These are phyloP conservation scores for Penicillium sp. DNA, from an alignment of 2,329 filamentous ascomycete genomes.

Conservation along the genomic window DNA sequence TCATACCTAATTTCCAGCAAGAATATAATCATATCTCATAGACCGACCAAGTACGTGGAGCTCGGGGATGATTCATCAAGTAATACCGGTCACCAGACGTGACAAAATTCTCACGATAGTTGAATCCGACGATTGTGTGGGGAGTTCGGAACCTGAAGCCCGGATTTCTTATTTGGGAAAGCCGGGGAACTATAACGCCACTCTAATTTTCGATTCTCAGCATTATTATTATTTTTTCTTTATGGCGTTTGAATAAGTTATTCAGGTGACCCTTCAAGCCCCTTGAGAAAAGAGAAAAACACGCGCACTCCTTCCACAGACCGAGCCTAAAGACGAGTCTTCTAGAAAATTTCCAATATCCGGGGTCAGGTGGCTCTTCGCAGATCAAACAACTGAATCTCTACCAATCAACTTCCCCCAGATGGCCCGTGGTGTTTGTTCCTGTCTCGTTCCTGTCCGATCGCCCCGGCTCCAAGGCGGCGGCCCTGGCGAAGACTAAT, in stretches of 20 bases:
- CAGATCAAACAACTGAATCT: not conserved
- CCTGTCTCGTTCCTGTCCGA: constrained; percentile 3
- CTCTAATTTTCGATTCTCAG: not conserved
- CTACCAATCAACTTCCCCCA: not conserved
- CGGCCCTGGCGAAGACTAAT: not conserved
- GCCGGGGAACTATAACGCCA: constrained; percentile 11
- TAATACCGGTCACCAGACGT: not conserved
- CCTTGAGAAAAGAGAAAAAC: not conserved
- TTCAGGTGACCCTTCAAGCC: constrained; percentile 1
- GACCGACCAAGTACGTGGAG: not conserved
- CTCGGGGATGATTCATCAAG: not conserved
- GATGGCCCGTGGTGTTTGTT: not conserved
- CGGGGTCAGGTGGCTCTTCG: constrained; percentile 6
- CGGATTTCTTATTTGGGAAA: constrained; percentile 12
- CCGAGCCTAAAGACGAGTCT: not conserved
- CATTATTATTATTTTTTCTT: not conserved
- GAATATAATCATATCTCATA: not conserved
- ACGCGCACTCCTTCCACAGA: not conserved
- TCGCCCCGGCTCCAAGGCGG: constrained; percentile 1
- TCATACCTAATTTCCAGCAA: not conserved
- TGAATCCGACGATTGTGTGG: not conserved
- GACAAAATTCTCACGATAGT: not conserved
- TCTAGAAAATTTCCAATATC: constrained; percentile 5
- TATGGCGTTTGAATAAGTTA: not conserved
- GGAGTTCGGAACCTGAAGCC: constrained; percentile 1